Conservation (phyloP, 23 red algal species). For the Gracilaria domingensis region DNA sequence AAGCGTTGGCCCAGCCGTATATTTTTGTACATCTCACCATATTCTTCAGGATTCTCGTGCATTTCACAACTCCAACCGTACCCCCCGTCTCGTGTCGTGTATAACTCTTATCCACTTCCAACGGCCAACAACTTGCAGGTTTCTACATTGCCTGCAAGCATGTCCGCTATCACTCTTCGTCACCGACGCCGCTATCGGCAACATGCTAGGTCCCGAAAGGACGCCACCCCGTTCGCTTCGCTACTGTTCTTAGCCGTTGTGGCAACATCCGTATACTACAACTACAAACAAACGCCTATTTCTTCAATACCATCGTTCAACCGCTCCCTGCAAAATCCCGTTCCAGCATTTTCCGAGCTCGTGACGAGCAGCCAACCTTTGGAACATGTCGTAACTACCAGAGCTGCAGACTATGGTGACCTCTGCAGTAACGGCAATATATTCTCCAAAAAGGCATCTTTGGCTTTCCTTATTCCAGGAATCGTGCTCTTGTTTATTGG, state of each 20-base stretch:
- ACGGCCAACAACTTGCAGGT: not conserved
- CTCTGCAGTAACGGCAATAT: constrained; percentile 51
- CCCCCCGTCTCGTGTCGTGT: not conserved
- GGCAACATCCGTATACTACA: not conserved
- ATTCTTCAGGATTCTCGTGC: not conserved
- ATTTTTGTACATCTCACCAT: not conserved
- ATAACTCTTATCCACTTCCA: not conserved
- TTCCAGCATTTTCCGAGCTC: constrained; percentile 15
- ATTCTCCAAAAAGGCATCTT: constrained; percentile 17
- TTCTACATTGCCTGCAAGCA: not conserved
- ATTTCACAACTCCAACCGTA: not conserved
- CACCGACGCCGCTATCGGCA: not conserved
- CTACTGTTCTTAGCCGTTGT: constrained; percentile 27
- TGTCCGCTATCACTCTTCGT: constrained; percentile 9
- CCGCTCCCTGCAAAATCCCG: not conserved
- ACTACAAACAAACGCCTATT: not conserved
- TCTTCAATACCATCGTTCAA: not conserved
- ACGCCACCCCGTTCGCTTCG: constrained; percentile 36
- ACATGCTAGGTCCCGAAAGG: constrained; percentile 8
- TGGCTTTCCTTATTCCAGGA: constrained; percentile 66
- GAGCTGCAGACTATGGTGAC: constrained; percentile 38
- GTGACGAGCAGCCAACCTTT: not conserved
- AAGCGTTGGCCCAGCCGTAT: not conserved
- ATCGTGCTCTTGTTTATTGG: constrained; percentile 65
- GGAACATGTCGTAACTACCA: constrained; percentile 8